These are phyloP conservation scores for Beta corolliflora DNA, from an alignment of 179 eudicot genomes.

Conservation along the genomic window DNA sequence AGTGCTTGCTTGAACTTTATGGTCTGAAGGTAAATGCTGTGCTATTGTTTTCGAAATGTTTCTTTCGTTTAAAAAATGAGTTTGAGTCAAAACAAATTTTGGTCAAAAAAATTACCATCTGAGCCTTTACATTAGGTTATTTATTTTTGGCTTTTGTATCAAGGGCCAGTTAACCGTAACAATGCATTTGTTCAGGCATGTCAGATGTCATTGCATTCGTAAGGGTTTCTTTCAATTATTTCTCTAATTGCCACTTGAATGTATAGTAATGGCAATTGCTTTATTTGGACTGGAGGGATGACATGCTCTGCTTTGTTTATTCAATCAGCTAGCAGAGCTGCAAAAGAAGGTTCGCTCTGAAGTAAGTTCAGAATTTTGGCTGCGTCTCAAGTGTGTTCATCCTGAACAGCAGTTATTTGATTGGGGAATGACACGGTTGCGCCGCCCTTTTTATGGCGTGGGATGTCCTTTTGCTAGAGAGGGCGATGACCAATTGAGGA, in stretches of 20 bases:
- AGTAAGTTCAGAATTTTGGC: slow-evolving; percentile 90
- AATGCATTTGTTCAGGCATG: not conserved
- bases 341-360: slow-evolving; percentile 85
- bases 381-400: slow-evolving; percentile 69
- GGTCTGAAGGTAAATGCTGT: slow-evolving; percentile 79
- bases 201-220: not conserved
- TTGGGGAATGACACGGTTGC: slow-evolving; percentile 93
- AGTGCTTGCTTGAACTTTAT: slow-evolving; percentile 98
- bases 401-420: slow-evolving; percentile 90
- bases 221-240: not conserved
- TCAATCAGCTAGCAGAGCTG: slow-evolving; percentile 70
- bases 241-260: not conserved
- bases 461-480: slow-evolving; percentile 87
- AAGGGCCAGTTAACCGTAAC: slow-evolving; percentile 8
- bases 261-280: not conserved
- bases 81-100: not conserved
- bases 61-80: not conserved
- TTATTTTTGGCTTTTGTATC: not conserved
- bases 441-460: slow-evolving; percentile 75
- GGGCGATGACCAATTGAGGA: slow-evolving; percentile 78
- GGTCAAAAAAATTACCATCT: not conserved
- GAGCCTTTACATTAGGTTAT: not conserved
- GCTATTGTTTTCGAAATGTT: slow-evolving; percentile 1
- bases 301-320: slow-evolving; percentile 25
- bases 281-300: not conserved